Conservation (phyloP, 441 rosid genomes). For the Erodium texanum region DNA sequence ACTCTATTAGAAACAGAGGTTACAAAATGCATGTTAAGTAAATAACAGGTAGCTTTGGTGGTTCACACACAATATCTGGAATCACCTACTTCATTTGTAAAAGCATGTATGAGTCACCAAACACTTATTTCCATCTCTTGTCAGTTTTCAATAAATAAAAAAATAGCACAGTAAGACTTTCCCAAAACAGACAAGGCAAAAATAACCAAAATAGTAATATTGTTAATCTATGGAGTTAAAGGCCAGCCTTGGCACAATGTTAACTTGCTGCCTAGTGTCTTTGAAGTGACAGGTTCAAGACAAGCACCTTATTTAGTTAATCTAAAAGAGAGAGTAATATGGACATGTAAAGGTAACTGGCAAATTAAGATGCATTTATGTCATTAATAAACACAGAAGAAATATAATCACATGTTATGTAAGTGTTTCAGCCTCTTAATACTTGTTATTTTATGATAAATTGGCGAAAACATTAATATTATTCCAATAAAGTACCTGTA, state of each 20-base stretch:
- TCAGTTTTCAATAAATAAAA: neutral
- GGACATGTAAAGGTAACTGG: too few species aligned
- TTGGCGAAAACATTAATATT: constrained; percentile 9
- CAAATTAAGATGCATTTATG: too few species aligned
- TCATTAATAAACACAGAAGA: too few species aligned
- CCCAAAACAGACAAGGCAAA: neutral
- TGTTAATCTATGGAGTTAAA: neutral
- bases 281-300: neutral
- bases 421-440: neutral
- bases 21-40: too few species aligned
- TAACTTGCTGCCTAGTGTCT: neutral
- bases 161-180: neutral
- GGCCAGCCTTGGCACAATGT: neutral
- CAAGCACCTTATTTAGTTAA: neutral
- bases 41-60: too few species aligned
- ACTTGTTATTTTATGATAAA: neutral
- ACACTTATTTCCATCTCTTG: neutral
- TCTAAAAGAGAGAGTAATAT: neutral
- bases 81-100: too few species aligned
- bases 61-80: too few species aligned
- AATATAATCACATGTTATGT: too few species aligned
- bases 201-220: neutral
- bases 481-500: constrained; percentile 54
- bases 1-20: too few species aligned
- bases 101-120: neutral